Conservation (phyloP, 345 rosid species). For the Pistacia atlantica region DNA sequence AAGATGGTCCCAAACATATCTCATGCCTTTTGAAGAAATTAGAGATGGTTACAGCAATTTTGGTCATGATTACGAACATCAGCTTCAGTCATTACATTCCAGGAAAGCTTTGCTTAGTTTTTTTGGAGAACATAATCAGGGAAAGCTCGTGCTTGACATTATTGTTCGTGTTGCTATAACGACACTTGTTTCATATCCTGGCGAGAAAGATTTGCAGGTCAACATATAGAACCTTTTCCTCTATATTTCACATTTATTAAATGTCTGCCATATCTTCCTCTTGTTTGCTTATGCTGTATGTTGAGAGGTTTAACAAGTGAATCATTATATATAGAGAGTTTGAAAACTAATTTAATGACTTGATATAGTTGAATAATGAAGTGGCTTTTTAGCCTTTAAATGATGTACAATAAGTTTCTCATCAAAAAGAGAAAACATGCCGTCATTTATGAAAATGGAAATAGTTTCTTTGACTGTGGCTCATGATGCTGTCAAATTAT, state of each 20-base stretch:
- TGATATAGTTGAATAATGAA: background rate
- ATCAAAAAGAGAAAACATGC: no score
- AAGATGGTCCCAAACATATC: conserved; percentile 90
- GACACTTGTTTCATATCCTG: conserved; percentile 85
- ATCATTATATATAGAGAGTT: background rate
- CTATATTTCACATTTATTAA: conserved; percentile 10
- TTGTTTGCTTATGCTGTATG: background rate
- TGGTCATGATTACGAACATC: conserved; percentile 40
- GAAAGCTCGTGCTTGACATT: conserved; percentile 76
- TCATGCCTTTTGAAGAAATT: conserved; percentile 68
- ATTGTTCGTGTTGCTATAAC: conserved; percentile 74
- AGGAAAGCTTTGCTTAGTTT: conserved; percentile 57
- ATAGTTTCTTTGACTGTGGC: background rate
- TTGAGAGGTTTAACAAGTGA: background rate
- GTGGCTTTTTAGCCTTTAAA: background rate
- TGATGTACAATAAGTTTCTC: no score
- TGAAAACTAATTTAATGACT: background rate
- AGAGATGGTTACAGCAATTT: conserved; percentile 44
- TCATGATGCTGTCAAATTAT: background rate
- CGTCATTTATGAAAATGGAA: background rate
- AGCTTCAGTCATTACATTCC: conserved; percentile 53
- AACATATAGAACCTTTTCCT: conserved; percentile 15
- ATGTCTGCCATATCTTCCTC: conserved; percentile 2
- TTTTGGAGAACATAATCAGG: conserved; percentile 84
- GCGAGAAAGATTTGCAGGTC: conserved; percentile 97